Percentiles rank a stretch among this genome's conserved stretches.
These are phyloP conservation scores for Funneliformis mosseae DNA, from an alignment of 192 early-diverging fungal genomes.

Conservation along the genomic window DNA sequence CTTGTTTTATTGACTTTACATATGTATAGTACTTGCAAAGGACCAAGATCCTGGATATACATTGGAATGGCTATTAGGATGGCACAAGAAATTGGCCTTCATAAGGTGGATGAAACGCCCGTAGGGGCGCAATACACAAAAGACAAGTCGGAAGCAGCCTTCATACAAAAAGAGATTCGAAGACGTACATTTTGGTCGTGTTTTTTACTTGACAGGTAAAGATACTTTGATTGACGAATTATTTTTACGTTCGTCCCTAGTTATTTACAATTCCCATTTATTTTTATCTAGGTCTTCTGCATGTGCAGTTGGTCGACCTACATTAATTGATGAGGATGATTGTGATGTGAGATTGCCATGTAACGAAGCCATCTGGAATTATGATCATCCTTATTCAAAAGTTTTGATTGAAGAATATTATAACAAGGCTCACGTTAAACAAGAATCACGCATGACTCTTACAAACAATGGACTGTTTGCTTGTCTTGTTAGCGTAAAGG, in stretches of 20 bases:
- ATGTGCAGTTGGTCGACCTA: constrained; percentile 49
- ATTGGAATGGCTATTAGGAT: constrained; percentile 54
- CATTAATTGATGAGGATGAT: constrained; percentile 50
- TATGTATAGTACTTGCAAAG: constrained; percentile 51
- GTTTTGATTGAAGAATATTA: constrained; percentile 26
- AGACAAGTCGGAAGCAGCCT: constrained; percentile 35
- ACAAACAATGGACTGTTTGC: constrained; percentile 39
- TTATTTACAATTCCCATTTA: not conserved
- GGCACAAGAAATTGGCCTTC: constrained; percentile 56
- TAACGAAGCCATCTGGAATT: constrained; percentile 50
- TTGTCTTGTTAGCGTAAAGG: constrained; percentile 43
- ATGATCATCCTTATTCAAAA: constrained; percentile 38
- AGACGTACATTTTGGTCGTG: constrained; percentile 57
- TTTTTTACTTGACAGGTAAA: constrained; percentile 48
- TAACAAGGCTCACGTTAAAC: constrained; percentile 15
- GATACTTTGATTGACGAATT: not conserved
- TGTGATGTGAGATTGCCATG: constrained; percentile 54
- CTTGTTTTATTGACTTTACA: constrained; percentile 51
- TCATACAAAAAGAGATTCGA: constrained; percentile 52
- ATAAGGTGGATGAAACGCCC: constrained; percentile 39
- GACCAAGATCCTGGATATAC: constrained; percentile 63
- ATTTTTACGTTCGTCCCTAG: too few relatives aligned
- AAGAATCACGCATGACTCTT: not conserved
- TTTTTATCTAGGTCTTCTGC: constrained; percentile 36
- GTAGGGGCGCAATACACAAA: too few relatives aligned